A percentile compares a stretch with the other conserved stretches of the same genome.
Conservation (phyloP, 495 filamentous ascomycete species). For the Lindgomyces ingoldianus region DNA sequence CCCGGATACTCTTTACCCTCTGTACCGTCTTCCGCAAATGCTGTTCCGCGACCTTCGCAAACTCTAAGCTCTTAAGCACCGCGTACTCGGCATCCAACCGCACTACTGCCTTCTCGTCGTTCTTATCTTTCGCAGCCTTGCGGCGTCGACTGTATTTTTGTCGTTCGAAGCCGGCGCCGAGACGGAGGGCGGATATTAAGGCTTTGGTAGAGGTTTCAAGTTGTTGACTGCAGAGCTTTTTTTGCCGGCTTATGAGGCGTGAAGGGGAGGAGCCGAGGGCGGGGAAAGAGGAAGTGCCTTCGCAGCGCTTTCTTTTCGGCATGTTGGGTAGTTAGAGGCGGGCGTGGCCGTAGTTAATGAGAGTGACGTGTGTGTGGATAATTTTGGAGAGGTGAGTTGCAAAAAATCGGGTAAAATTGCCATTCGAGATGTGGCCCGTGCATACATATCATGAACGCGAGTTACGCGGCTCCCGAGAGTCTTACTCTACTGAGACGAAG, state of each 20-base stretch:
- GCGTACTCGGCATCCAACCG: conserved; percentile 72
- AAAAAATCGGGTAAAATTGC: conserved; percentile 10
- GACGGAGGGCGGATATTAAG: conserved; percentile 70
- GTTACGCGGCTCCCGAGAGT: too few species aligned
- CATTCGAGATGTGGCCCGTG: neutral
- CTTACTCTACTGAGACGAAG: too few species aligned
- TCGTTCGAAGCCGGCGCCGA: conserved; percentile 82
- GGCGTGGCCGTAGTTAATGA: neutral
- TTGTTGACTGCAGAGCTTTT: conserved; percentile 51
- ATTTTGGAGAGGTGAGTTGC: neutral
- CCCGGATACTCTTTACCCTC: conserved; percentile 68
- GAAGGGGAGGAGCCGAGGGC: neutral
- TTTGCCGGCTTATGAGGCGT: conserved; percentile 18
- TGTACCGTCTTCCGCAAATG: conserved; percentile 76
- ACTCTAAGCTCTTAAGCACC: conserved; percentile 78
- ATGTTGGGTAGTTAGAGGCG: conserved; percentile 10
- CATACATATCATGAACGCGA: too few species aligned
- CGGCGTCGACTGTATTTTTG: conserved; percentile 80
- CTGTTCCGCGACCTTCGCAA: conserved; percentile 61
- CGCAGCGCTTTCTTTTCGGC: conserved; percentile 29
- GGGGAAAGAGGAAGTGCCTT: neutral
- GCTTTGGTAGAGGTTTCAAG: conserved; percentile 60
- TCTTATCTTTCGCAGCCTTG: conserved; percentile 62
- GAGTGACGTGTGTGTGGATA: neutral
- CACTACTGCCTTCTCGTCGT: conserved; percentile 44